phyloP scores from a whole-genome alignment of 306 rosid species.

The Fragaria ananassa region DNA sequence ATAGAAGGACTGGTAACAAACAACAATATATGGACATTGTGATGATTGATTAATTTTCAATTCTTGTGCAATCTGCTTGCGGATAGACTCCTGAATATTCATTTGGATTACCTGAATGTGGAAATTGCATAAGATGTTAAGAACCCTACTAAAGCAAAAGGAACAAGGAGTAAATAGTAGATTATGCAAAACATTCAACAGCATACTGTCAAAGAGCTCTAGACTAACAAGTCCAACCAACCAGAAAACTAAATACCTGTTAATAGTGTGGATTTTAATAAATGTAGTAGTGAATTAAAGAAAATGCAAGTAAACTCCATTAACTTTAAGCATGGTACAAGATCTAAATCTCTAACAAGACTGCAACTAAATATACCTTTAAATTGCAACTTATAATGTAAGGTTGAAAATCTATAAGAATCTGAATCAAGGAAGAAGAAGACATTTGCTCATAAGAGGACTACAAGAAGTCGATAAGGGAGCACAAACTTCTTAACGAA shows the following conservation, averaged over 20 bases:
- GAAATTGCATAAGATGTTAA: conserved; percentile 15
- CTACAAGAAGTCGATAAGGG: not conserved
- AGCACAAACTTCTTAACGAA: not conserved
- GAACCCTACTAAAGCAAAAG: conserved; percentile 17
- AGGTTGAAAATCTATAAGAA: not conserved
- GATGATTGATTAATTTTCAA: conserved; percentile 91
- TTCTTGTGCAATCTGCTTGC: conserved; percentile 85
- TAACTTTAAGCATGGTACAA: not conserved
- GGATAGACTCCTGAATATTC: conserved; percentile 78
- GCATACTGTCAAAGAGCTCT: not conserved
- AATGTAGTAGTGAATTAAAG: not conserved
- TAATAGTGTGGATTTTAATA: not conserved
- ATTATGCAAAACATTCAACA: conserved; percentile 19
- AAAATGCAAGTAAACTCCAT: not conserved
- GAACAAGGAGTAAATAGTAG: conserved; percentile 10
- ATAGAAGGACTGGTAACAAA: conserved; percentile 85
- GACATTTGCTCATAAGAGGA: conserved; percentile 5
- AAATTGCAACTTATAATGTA: not conserved
- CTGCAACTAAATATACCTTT: not conserved
- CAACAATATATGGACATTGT: conserved; percentile 83
- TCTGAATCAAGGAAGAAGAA: not conserved
- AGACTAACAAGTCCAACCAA: not conserved
- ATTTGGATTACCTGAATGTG: conserved; percentile 74
- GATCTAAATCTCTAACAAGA: not conserved
- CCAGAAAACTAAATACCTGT: not conserved